Percentiles rank a stretch among this genome's conserved stretches.
These are phyloP conservation scores for Paecilomyces variotii DNA, from an alignment of 2,329 filamentous ascomycete genomes.

Conservation along the genomic window DNA sequence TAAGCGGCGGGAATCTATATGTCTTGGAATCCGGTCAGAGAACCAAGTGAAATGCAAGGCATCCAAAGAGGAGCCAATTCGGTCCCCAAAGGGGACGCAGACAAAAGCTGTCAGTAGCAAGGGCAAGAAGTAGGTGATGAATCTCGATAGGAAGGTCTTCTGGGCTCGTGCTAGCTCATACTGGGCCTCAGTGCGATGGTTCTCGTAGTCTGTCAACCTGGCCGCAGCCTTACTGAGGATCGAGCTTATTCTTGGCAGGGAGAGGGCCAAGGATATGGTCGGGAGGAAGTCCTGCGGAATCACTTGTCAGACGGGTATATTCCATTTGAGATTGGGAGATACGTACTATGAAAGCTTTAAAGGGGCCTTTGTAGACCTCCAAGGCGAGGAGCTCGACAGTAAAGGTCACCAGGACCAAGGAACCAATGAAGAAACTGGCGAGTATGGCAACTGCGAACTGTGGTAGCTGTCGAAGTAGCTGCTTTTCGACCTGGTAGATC, in stretches of 20 bases:
- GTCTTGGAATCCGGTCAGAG: slow-evolving; percentile 60
- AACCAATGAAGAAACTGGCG: slow-evolving; percentile 64
- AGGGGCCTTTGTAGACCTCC: slow-evolving; percentile 82
- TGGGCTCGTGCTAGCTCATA: slow-evolving; percentile 78
- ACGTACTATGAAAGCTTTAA: slow-evolving; percentile 72
- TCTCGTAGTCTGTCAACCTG: slow-evolving; percentile 72
- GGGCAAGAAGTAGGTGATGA: slow-evolving; percentile 89
- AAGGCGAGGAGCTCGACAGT: slow-evolving; percentile 93
- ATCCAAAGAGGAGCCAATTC: slow-evolving; percentile 78
- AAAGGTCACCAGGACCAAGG: slow-evolving; percentile 78
- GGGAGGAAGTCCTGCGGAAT: slow-evolving; percentile 66
- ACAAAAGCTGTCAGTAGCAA: slow-evolving; percentile 90
- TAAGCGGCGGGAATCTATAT: slow-evolving; percentile 74
- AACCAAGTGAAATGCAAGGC: slow-evolving; percentile 59
- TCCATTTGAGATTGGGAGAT: background rate
- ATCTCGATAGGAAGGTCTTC: slow-evolving; percentile 94
- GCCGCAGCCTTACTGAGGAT: slow-evolving; percentile 70
- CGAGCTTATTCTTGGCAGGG: slow-evolving; percentile 69
- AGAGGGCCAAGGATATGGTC: slow-evolving; percentile 74
- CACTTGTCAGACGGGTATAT: slow-evolving; percentile 5
- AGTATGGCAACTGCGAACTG: slow-evolving; percentile 77
- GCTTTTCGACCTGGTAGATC: slow-evolving; percentile 67
- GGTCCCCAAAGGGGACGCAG: slow-evolving; percentile 81
- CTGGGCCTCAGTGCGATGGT: slow-evolving; percentile 80
- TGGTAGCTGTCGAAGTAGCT: slow-evolving; percentile 67